Base-by-base conservation (phyloP, 345 rosid species). In the Hypericum androsaemum region DNA sequence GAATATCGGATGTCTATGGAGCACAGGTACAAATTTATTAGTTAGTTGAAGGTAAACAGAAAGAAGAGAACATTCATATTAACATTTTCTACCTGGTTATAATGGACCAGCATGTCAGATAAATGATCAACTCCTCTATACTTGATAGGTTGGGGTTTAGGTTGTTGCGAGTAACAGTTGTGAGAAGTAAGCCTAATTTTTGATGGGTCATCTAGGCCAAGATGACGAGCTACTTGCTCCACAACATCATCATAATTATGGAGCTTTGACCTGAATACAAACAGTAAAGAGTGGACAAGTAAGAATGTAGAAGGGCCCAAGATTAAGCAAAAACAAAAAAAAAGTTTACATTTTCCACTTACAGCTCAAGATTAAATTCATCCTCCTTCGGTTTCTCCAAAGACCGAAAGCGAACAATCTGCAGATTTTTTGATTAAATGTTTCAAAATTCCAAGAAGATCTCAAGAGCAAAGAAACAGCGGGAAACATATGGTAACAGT, bases 131-230 rank as follows among this genome's bases (percentile, higher is more conserved):
- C 79, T 66, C 98, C 98, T 58, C 82, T 80, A 72, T 79, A 88
- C 71, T 83, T 88, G 37, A 92, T 79, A 12, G 97, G 86, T 59
- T 81, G 89, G 37, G 98, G 97, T 77, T 92, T 92, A 50, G 98
- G 97, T 72, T 85, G 96, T 74, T 85, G 98, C 57, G 98, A 88
- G 73, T 92, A 85, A 77, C 97, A 92, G 72, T 92, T 92, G 74
- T 92, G 98, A 73, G 98, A 73, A 38, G 97, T 92, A 46, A 92
- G 82, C 77, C 98, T 81, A 50, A 92, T 71, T 76, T 83, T 88
- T 42, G 90, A 77, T 52, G 97, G 82, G 71, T 92, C 95, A 53
- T 80, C 89, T 73, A 88, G 77, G 62, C 82, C 85, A 81, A 88
- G 74, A 66, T 80, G 82, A 39, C 58, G 66, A 69, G 98, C 98